Percentiles rank a stretch among this genome's conserved stretches.
These are phyloP conservation scores for Trichocladium uniseriatum DNA, from an alignment of 495 filamentous ascomycete genomes.

Conservation along the genomic window DNA sequence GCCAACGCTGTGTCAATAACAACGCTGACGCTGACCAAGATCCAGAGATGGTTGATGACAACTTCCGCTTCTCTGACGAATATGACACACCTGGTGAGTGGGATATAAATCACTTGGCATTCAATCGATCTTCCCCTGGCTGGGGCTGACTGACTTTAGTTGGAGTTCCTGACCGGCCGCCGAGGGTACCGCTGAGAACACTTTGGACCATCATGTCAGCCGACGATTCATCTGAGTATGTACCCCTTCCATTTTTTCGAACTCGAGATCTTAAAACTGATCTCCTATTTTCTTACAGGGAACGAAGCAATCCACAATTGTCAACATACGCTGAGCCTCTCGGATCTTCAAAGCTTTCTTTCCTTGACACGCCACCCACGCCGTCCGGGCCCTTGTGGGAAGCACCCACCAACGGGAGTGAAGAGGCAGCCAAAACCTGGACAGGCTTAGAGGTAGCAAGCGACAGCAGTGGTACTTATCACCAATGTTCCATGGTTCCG, in stretches of 20 bases:
- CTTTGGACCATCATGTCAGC: conserved; percentile 7
- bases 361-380: not conserved
- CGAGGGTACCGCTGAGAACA: not conserved
- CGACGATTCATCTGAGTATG: conserved; percentile 3
- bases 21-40: not conserved
- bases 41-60: not conserved
- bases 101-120: not conserved
- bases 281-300: no score
- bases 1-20: not conserved
- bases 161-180: not conserved
- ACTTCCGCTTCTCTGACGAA: not conserved
- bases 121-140: not conserved
- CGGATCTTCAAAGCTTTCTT: not conserved
- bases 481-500: no score
- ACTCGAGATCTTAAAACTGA: not conserved
- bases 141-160: not conserved
- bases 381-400: not conserved
- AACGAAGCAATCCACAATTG: no score
- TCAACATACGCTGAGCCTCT: no score
- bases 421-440: no score
- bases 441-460: not conserved
- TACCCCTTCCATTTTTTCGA: not conserved
- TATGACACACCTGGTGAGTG: not conserved
- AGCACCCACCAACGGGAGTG: not conserved
- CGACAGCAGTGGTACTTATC: no score